These are phyloP conservation scores for Exobasidium rhododendri DNA, from an alignment of 1,284 basidiomycete genomes.

Conservation along the genomic window DNA sequence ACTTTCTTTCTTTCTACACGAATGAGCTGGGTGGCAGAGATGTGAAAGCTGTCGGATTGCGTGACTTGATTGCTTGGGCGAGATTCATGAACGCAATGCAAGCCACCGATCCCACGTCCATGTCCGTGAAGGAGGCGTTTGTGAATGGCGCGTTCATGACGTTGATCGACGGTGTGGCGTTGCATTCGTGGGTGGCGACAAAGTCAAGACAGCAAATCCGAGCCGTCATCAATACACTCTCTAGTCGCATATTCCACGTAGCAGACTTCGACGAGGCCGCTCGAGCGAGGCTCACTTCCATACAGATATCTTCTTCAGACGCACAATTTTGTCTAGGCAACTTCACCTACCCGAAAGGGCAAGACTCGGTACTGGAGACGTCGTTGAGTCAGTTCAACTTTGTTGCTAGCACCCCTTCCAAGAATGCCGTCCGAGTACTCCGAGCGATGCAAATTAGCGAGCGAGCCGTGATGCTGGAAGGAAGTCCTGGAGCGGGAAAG, in stretches of 20 bases:
- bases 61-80: conserved; percentile 93
- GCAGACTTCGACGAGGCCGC: not conserved
- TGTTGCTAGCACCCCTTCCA: conserved; percentile 78
- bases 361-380: conserved; percentile 17
- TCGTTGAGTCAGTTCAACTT: conserved; percentile 66
- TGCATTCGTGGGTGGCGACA: conserved; percentile 1
- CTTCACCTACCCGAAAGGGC: conserved; percentile 65
- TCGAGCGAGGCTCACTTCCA: not conserved
- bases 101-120: conserved; percentile 19
- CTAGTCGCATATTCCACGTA: not conserved
- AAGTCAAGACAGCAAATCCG: not conserved
- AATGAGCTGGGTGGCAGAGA: conserved; percentile 65
- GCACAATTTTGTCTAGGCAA: conserved; percentile 66
- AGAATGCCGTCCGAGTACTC: conserved; percentile 84
- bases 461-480: conserved; percentile 92
- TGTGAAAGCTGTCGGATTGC: conserved; percentile 60
- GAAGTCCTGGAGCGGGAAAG: conserved; percentile 98
- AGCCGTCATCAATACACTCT: not conserved
- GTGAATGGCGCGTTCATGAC: conserved; percentile 57
- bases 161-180: conserved; percentile 56
- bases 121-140: conserved; percentile 45
- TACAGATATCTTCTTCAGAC: not conserved
- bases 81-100: conserved; percentile 73
- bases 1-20: conserved; percentile 79
- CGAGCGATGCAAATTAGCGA: conserved; percentile 77